phyloP scores from a whole-genome alignment of 768 basidiomycete species.

The Termitomyces bulborhizus region DNA sequence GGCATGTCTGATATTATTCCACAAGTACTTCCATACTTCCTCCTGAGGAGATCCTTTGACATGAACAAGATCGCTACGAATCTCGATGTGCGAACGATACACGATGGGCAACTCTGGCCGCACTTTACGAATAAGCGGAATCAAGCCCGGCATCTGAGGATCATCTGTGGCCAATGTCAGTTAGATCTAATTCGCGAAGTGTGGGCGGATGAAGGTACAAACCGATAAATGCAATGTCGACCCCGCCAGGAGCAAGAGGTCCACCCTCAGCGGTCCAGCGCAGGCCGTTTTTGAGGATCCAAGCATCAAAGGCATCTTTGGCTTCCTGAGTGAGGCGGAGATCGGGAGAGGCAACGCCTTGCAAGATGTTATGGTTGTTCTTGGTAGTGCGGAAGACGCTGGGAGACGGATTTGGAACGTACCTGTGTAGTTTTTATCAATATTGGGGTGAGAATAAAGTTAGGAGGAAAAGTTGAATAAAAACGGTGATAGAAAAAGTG shows the following conservation, averaged over 20 bases:
- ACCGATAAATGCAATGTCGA: constrained; percentile 87
- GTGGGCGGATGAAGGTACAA: not conserved
- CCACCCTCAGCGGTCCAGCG: constrained; percentile 86
- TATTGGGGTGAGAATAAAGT: not conserved
- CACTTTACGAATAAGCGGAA: constrained; percentile 84
- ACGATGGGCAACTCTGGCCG: constrained; percentile 84
- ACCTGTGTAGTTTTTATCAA: constrained; percentile 37
- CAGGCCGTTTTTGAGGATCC: constrained; percentile 87
- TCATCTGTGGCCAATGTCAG: constrained; percentile 42
- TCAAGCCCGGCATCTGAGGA: constrained; percentile 92
- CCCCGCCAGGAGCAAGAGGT: constrained; percentile 74
- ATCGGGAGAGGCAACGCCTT: constrained; percentile 81
- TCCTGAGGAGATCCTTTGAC: constrained; percentile 77
- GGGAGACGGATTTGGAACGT: constrained; percentile 85
- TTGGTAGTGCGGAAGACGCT: constrained; percentile 89
- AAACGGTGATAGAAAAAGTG: not conserved
- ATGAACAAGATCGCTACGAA: constrained; percentile 82
- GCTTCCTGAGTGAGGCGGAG: constrained; percentile 74
- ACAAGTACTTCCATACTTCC: constrained; percentile 93
- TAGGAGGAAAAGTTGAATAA: not conserved
- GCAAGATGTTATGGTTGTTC: constrained; percentile 93
- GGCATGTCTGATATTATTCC: constrained; percentile 84
- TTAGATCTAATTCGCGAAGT: not conserved
- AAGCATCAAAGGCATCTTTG: constrained; percentile 76
- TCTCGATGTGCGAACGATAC: constrained; percentile 95